Evolutionary conservation across 2,329 filamentous ascomycete genomes (phyloP).

Genomic region (Magnaporthiopsis rhizophila): DNA sequence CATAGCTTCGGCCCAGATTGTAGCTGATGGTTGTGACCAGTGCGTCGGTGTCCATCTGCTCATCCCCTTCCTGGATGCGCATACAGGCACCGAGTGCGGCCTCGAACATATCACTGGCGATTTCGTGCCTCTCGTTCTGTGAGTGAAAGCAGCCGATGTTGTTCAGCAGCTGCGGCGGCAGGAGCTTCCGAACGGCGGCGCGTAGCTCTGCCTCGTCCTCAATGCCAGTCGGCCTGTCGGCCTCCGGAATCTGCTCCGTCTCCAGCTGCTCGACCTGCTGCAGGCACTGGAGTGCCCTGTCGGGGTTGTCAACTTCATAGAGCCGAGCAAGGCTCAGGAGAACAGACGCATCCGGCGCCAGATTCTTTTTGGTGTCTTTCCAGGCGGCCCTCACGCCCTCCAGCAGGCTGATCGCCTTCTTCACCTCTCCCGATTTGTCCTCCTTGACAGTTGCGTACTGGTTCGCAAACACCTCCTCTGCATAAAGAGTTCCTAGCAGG

Average conservation of each 20-base stretch:
- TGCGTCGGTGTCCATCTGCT: conserved; percentile 76
- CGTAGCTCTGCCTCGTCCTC: conserved; percentile 55
- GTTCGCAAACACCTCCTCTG: conserved; percentile 83
- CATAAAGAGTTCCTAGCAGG: conserved; percentile 81
- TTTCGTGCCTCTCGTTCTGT: conserved; percentile 71
- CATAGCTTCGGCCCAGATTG: conserved; percentile 90
- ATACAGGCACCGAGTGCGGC: conserved; percentile 84
- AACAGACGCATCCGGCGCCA: conserved; percentile 75
- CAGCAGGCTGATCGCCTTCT: conserved; percentile 77
- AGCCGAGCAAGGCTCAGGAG: conserved; percentile 85
- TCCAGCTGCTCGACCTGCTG: conserved; percentile 89
- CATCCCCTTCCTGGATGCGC: conserved; percentile 64
- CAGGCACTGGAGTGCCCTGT: conserved; percentile 87
- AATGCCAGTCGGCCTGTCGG: conserved; percentile 53
- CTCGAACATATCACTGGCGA: conserved; percentile 83
- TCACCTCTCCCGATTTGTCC: conserved; percentile 76
- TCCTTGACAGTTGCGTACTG: conserved; percentile 68
- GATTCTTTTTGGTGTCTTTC: conserved; percentile 86
- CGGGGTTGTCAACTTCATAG: conserved; percentile 77
- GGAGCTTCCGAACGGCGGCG: conserved; percentile 59
- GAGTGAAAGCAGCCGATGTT: conserved; percentile 97
- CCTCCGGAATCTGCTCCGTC: conserved; percentile 65
- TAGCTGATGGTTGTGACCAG: conserved; percentile 94
- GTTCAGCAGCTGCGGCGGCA: conserved; percentile 88
- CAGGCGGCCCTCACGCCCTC: conserved; percentile 80